Evolutionary conservation across 2,329 filamentous ascomycete genomes (phyloP), one percentile per base, ranked within the genome.

Genomic region (Clonostachys solani): DNA sequence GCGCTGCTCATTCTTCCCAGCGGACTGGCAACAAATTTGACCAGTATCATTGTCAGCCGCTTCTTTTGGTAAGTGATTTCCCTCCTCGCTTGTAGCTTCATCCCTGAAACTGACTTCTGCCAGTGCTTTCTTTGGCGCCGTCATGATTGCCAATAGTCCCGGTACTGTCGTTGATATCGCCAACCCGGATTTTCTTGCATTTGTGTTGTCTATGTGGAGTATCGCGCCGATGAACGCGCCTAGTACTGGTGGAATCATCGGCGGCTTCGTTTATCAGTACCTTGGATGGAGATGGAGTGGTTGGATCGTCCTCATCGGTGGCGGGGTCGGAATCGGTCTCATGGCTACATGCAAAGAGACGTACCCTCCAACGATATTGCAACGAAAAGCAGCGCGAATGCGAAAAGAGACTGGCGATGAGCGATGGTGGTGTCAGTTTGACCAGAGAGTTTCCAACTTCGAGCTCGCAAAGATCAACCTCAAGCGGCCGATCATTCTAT

Each of bases 201-300:
- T 94, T n/a, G 86, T 86, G 40, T 89, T 96, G 66, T 89, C 84
- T 5, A 74, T 95, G 34, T 96, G 90, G 83, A 81, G 78, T 50
- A 83, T 96, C 46, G 91, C 89, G 0, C 91, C 92, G 0, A 79
- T 95, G 63, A 95, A 95, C 59, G 91, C 87, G 15, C 87, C 75
- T 19, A 56, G 58, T 52, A 57, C 63, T 44, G 60, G 65, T 18
- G 91, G 91, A 0, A 95, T 95, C 55, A 83, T 95, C 18, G 89
- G 89, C 16, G 89, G 89, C 0, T 92, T 92, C 53, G 59, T 68
- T 16, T 71, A 60, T 54, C 75, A 91, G 63, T 83, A 86, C 52
- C 71, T 94, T 3, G 90, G 89, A 12, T 96, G 92, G 92, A 72
- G 91, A 33, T 96, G 90, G 89, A 86, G 85, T 36, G 87, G 88